Conservation (phyloP, 208 protist species). For the Leptomonas pyrrhocoris region DNA sequence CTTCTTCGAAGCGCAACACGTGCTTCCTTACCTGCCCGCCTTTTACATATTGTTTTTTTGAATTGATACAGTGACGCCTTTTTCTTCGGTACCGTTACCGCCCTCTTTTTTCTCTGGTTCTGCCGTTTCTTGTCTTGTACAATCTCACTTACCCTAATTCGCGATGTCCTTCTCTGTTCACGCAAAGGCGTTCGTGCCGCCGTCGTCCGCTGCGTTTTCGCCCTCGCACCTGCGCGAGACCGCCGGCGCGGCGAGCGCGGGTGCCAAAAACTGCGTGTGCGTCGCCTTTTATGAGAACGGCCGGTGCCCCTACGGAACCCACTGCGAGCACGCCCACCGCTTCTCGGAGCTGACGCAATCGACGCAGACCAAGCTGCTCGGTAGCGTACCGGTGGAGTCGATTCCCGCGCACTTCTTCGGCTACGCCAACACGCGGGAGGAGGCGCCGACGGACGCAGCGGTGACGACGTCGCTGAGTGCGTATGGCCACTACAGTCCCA, state of each 20-base stretch:
- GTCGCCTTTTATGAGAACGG: constrained; percentile 73
- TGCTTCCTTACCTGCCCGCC: no score
- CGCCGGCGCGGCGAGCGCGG: neutral
- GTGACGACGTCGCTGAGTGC: constrained; percentile 40
- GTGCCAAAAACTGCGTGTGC: constrained; percentile 68
- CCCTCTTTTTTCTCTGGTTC: neutral
- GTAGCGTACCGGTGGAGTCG: constrained; percentile 49
- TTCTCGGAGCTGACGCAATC: constrained; percentile 59
- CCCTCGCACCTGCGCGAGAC: constrained; percentile 7
- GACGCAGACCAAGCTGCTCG: constrained; percentile 65
- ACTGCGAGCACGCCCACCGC: constrained; percentile 77
- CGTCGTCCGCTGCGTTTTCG: constrained; percentile 14
- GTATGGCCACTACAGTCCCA: constrained; percentile 52
- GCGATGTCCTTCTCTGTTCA: constrained; percentile 60
- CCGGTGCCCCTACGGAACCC: constrained; percentile 55
- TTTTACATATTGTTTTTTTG: no score
- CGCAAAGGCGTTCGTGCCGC: constrained; percentile 38
- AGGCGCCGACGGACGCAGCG: neutral
- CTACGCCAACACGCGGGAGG: neutral
- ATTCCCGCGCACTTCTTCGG: constrained; percentile 73
- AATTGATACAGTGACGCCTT: no score
- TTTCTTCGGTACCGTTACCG: no score
- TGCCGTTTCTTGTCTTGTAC: neutral
- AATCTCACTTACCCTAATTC: neutral
- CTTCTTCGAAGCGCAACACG: no score